Percentiles rank a stretch among this genome's conserved stretches.
Conservation (phyloP, 2,329 filamentous ascomycete genomes). For the Fusarium metavorans region DNA sequence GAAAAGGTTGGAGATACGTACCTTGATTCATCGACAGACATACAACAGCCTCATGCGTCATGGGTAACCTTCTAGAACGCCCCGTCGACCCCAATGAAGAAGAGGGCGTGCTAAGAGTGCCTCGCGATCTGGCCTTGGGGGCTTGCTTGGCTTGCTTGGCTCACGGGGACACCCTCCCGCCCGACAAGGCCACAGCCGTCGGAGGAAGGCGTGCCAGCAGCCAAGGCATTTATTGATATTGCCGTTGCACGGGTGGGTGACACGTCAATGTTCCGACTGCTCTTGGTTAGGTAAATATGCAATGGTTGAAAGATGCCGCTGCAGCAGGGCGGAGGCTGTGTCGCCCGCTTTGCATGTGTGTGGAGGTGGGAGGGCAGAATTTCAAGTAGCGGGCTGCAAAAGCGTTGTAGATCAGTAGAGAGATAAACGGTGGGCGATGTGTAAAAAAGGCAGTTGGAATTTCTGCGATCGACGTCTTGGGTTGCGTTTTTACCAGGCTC, state of each 20-base stretch:
- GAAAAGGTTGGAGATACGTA: not conserved
- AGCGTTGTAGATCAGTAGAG: not conserved
- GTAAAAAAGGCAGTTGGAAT: not conserved
- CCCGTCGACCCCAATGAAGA: not conserved
- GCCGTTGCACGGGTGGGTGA: not conserved
- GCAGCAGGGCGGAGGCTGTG: slow-evolving; percentile 30
- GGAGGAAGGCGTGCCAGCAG: slow-evolving; percentile 13
- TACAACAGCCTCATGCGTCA: not conserved
- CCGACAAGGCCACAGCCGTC: not conserved
- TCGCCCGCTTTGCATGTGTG: not conserved
- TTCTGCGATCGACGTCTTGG: not conserved
- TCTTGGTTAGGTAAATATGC: not conserved
- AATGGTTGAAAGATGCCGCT: slow-evolving; percentile 12
- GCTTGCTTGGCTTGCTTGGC: not conserved
- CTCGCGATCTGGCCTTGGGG: slow-evolving; percentile 1
- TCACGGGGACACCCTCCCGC: not conserved
- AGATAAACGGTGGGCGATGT: not conserved
- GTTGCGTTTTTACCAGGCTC: not conserved
- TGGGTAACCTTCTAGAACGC: not conserved
- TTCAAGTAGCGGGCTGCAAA: not conserved
- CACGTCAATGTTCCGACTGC: not conserved
- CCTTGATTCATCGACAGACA: not conserved
- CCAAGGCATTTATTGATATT: slow-evolving; percentile 10
- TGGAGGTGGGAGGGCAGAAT: not conserved
- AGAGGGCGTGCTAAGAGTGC: not conserved